These are phyloP conservation scores for Schoenoplectus triqueter DNA, from an alignment of 202 grass and related monocot species.

Conservation along the genomic window DNA sequence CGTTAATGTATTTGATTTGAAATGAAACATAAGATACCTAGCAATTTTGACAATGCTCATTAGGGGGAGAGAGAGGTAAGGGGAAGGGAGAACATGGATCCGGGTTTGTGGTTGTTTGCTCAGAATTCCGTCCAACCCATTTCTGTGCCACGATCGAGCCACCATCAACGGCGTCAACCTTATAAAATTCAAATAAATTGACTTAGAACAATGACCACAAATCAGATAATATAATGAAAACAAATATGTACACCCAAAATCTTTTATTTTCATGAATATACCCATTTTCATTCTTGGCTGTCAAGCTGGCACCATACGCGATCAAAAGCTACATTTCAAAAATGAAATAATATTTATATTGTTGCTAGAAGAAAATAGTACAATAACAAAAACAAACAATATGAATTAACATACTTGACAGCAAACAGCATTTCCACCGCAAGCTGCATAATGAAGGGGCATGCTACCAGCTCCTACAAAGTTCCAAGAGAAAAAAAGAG, in stretches of 20 bases:
- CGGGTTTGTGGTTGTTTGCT: conserved; percentile 66
- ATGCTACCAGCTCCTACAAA: conserved; percentile 87
- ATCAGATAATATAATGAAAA: conserved; percentile 6
- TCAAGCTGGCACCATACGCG: conserved; percentile 77
- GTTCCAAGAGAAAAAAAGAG: neutral
- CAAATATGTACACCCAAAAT: conserved; percentile 1
- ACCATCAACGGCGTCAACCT: conserved; percentile 89
- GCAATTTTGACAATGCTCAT: conserved; percentile 98
- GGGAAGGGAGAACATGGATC: conserved; percentile 70
- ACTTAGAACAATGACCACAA: conserved; percentile 20
- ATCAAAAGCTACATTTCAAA: conserved; percentile 73
- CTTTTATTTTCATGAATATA: conserved; percentile 30
- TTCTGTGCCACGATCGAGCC: conserved; percentile 95
- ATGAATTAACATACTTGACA: conserved; percentile 76
- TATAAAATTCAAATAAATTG: conserved; percentile 25
- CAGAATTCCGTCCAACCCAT: conserved; percentile 60
- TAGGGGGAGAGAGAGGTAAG: conserved; percentile 80
- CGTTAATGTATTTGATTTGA: neutral
- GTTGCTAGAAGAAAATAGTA: conserved; percentile 41
- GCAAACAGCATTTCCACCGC: conserved; percentile 85
- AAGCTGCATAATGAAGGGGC: conserved; percentile 90
- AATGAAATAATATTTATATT: conserved; percentile 40
- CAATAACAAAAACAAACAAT: conserved; percentile 35
- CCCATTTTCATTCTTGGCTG: conserved; percentile 78
- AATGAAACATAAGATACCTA: conserved; percentile 48